Evolutionary conservation across 352 stramenopile species (phyloP).

Genomic region (Phytophthora agathidicida): DNA sequence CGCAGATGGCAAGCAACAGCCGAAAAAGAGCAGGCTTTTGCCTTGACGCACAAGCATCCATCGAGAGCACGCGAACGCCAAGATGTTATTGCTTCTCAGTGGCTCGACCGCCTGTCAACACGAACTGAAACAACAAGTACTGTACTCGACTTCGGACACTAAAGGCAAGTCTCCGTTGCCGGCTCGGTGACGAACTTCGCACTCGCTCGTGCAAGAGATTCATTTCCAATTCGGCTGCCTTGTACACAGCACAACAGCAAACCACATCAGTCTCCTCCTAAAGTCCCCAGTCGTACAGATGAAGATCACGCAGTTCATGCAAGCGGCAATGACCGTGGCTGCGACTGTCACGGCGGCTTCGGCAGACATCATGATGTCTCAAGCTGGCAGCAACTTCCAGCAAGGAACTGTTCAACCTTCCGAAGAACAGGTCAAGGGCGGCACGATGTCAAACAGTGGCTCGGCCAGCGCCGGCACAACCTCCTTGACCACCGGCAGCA

Average conservation of each 20-base stretch:
- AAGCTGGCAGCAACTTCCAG: slow-evolving; percentile 20
- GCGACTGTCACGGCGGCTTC: background rate
- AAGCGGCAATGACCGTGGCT: slow-evolving; percentile 18
- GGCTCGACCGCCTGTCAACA: slow-evolving; percentile 12
- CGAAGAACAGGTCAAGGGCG: slow-evolving; percentile 5
- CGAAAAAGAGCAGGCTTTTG: slow-evolving; percentile 23
- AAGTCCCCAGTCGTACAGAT: slow-evolving; percentile 11
- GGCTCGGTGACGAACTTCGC: slow-evolving; percentile 10
- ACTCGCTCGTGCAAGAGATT: slow-evolving; percentile 16
- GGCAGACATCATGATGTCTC: slow-evolving; percentile 29
- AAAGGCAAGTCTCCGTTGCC: slow-evolving; percentile 10
- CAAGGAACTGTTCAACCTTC: slow-evolving; percentile 27
- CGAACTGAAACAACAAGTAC: background rate
- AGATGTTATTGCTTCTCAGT: slow-evolving; percentile 29
- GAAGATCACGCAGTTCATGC: slow-evolving; percentile 38
- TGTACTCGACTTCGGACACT: too few species aligned
- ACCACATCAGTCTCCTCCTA: slow-evolving; percentile 8
- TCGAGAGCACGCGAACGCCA: slow-evolving; percentile 11
- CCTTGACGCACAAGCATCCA: slow-evolving; percentile 24
- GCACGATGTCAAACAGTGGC: slow-evolving; percentile 4
- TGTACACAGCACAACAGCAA: slow-evolving; percentile 20
- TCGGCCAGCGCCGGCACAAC: slow-evolving; percentile 1
- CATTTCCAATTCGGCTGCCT: slow-evolving; percentile 37
- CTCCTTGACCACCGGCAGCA: slow-evolving; percentile 15
- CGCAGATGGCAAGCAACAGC: slow-evolving; percentile 1